Base-by-base conservation (phyloP, 306 rosid genomes). In the Cicer arietinum region DNA sequence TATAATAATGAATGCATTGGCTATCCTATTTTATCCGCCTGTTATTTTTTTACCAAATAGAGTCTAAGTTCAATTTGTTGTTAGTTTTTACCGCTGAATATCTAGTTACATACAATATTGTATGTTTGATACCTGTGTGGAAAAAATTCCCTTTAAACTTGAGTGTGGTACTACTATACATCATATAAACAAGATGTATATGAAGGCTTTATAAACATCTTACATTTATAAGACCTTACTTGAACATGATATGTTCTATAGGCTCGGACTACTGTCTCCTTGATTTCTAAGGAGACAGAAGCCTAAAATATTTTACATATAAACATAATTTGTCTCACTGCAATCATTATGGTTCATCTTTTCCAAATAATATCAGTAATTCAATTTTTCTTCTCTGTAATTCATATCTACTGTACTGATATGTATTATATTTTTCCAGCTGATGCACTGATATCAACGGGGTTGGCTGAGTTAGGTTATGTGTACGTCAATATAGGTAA, bases 381-480 rank as follows among this genome's bases (percentile, higher is more conserved):
- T 64, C 10, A 54, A 54, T 57, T 12, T 48, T 67, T 16, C 41
- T 42, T 17, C 30, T 69, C 42, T 10, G 53, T 11, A 22, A 70
- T 52, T 51, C 39, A 45, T 79, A 20, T 46, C 48, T 67, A 43
- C 13, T 72, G 40, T 76, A 77, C 85, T 80, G 59, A 78, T 71
- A 30, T 79, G 35, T 45, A 46, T 51, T 63, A 78, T 52, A 65
- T 80, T 22, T 57, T 82, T 86, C 56, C 95, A 94, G 99, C 97
- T 73, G 97, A 94, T 90, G 99, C 97, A 56, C 90, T 94, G 45
- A 20, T 89, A 74, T 91, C 93, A 11, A 85, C 95, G 16, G 97
- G 99, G 22, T 84, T 94, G 89, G 97, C 96, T 45, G 88, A 90
- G 69, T 84, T 94, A 71, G 99, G 99, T 50, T 94, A 94, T 73